Conservation (phyloP, 352 stramenopile species). For the Phytophthora kernoviae region DNA sequence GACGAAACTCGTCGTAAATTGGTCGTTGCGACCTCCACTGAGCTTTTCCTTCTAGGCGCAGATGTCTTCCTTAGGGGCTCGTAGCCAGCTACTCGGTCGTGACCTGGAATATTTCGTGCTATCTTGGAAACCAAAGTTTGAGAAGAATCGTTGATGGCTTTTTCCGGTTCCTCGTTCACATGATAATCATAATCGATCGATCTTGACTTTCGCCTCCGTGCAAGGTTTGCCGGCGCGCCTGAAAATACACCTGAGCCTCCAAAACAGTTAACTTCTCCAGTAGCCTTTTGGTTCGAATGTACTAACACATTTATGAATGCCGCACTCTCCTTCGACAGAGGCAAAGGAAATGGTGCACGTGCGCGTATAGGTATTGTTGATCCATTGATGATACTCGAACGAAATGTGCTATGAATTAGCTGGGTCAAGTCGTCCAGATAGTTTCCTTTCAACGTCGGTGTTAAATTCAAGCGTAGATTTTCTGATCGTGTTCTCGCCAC, state of each 20-base stretch:
- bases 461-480: background rate
- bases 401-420: background rate
- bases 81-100: no score
- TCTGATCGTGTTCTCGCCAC: background rate
- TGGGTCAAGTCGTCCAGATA: background rate
- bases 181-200: no score
- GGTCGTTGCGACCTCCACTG: background rate
- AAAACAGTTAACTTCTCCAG: background rate
- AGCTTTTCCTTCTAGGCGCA: background rate
- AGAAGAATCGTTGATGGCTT: no score
- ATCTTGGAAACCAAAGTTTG: no score
- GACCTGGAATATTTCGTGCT: no score
- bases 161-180: no score
- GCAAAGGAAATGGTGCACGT: constrained; percentile 13
- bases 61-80: background rate
- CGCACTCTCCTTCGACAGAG: constrained; percentile 13
- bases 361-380: constrained; percentile 13
- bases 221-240: no score
- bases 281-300: background rate
- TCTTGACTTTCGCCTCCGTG: no score
- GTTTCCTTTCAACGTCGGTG: background rate
- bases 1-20: background rate
- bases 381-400: background rate
- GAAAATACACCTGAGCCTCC: background rate
- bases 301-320: constrained; percentile 9